These are phyloP conservation scores for Odontarrhena argentea DNA, from an alignment of 345 rosid species.

Conservation along the genomic window DNA sequence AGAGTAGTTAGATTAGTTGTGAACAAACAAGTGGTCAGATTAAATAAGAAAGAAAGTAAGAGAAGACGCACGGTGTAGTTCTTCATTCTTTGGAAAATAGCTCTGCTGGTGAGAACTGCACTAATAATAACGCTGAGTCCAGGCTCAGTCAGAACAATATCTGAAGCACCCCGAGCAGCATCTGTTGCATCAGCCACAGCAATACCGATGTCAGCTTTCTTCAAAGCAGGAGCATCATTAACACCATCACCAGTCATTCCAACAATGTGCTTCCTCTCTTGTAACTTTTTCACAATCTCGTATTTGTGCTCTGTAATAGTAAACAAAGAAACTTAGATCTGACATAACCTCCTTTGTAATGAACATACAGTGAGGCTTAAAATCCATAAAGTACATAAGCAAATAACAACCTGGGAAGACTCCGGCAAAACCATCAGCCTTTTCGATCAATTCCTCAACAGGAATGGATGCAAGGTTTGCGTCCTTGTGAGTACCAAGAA, in stretches of 20 bases:
- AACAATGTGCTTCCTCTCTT: constrained; percentile 91
- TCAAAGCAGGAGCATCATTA: constrained; percentile 96
- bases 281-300: constrained; percentile 91
- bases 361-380: background rate
- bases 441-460: constrained; percentile 89
- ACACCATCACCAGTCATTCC: constrained; percentile 99
- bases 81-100: constrained; percentile 98
- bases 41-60: constrained; percentile 1
- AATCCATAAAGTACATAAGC: background rate
- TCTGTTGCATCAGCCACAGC: constrained; percentile 99
- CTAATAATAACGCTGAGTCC: constrained; percentile 93
- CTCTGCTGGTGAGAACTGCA: constrained; percentile 96
- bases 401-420: constrained; percentile 76
- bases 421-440: constrained; percentile 99
- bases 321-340: constrained; percentile 21
- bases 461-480: constrained; percentile 78
- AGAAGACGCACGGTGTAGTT: constrained; percentile 76
- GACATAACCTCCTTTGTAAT: constrained; percentile 7
- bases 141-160: constrained; percentile 96
- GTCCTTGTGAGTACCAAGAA: constrained; percentile 86
- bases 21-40: constrained; percentile 9
- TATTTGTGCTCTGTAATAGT: constrained; percentile 77
- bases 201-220: constrained; percentile 96
- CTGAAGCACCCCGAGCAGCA: constrained; percentile 96
- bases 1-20: constrained; percentile 17